Conservation (phyloP, 495 filamentous ascomycete species). For the Apiosordaria backusii region DNA sequence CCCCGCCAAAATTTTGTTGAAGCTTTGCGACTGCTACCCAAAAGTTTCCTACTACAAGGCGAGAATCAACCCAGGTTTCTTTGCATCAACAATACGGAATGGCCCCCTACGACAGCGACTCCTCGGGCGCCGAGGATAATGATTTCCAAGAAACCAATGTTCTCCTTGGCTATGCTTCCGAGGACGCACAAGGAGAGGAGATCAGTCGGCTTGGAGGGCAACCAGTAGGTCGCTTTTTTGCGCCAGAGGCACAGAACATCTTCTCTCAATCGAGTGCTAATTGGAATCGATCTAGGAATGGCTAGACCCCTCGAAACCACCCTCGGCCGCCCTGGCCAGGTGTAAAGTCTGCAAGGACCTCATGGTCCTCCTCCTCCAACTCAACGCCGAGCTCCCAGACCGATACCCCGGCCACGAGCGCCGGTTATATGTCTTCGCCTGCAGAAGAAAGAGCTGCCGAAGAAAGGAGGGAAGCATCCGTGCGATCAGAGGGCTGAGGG, state of each 20-base stretch:
- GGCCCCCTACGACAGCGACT: slow-evolving; percentile 83
- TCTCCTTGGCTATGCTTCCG: slow-evolving; percentile 84
- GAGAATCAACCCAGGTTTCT: neutral
- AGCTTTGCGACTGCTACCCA: slow-evolving; percentile 15
- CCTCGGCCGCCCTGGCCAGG: slow-evolving; percentile 74
- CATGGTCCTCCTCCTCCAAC: slow-evolving; percentile 81
- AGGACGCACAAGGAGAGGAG: slow-evolving; percentile 75
- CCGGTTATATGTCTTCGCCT: slow-evolving; percentile 79
- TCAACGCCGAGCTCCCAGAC: slow-evolving; percentile 87
- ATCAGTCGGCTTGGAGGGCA: slow-evolving; percentile 84
- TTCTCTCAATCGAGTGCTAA: neutral
- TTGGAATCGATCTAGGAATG: slow-evolving; percentile 58
- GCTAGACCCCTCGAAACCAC: slow-evolving; percentile 63
- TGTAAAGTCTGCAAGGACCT: slow-evolving; percentile 85
- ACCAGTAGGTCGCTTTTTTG: slow-evolving; percentile 60
- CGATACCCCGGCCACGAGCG: slow-evolving; percentile 81
- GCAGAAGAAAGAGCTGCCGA: slow-evolving; percentile 73
- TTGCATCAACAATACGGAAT: slow-evolving; percentile 42
- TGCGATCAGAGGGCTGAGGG: slow-evolving; percentile 61
- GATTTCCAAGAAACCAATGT: slow-evolving; percentile 83
- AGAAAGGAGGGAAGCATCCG: slow-evolving; percentile 77
- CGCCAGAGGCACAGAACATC: neutral
- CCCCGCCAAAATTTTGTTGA: slow-evolving; percentile 39
- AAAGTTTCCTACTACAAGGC: slow-evolving; percentile 7
- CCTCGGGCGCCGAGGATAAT: slow-evolving; percentile 65